A percentile compares a stretch with the other conserved stretches of the same genome.
Evolutionary conservation across 2,329 filamentous ascomycete genomes (phyloP).

Genomic region (Paraconiothyrium brasiliense): DNA sequence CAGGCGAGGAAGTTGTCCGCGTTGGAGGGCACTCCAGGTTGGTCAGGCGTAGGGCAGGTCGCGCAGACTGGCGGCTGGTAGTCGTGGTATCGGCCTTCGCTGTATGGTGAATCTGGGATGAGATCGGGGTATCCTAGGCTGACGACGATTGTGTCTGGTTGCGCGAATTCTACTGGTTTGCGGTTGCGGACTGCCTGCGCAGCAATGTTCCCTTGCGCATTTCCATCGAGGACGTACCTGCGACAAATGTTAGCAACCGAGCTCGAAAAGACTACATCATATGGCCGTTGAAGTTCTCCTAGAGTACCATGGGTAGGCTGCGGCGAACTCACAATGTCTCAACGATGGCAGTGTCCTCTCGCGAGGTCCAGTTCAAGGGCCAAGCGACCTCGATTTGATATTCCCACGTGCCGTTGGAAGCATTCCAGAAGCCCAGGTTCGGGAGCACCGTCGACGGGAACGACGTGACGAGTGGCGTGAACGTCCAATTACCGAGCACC

Average conservation of each 20-base stretch:
- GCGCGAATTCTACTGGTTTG: slow-evolving; percentile 41
- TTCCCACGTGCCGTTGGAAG: slow-evolving; percentile 44
- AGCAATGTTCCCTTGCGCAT: slow-evolving; percentile 39
- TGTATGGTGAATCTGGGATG: slow-evolving; percentile 43
- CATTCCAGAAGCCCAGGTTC: slow-evolving; percentile 42
- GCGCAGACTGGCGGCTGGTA: slow-evolving; percentile 43
- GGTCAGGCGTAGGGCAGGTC: slow-evolving; percentile 34
- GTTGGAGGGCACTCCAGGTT: slow-evolving; percentile 52
- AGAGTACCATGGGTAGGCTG: background rate
- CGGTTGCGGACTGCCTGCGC: slow-evolving; percentile 42
- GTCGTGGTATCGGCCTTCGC: slow-evolving; percentile 36
- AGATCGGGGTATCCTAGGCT: slow-evolving; percentile 42
- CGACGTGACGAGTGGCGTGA: slow-evolving; percentile 34
- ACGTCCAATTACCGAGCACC: slow-evolving; percentile 38
- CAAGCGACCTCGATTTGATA: slow-evolving; percentile 46
- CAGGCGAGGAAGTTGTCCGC: slow-evolving; percentile 58
- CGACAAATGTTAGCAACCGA: background rate
- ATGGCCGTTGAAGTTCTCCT: background rate
- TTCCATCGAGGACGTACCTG: slow-evolving; percentile 47
- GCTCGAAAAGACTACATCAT: slow-evolving; percentile 4
- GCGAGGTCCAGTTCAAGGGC: slow-evolving; percentile 45
- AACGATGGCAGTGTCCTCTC: slow-evolving; percentile 32
- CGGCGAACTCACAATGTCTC: slow-evolving; percentile 40
- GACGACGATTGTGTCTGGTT: slow-evolving; percentile 43
- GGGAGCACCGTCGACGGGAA: slow-evolving; percentile 39